Conservation (phyloP, 164 flowering plant species). For the Tinospora cordifolia region DNA sequence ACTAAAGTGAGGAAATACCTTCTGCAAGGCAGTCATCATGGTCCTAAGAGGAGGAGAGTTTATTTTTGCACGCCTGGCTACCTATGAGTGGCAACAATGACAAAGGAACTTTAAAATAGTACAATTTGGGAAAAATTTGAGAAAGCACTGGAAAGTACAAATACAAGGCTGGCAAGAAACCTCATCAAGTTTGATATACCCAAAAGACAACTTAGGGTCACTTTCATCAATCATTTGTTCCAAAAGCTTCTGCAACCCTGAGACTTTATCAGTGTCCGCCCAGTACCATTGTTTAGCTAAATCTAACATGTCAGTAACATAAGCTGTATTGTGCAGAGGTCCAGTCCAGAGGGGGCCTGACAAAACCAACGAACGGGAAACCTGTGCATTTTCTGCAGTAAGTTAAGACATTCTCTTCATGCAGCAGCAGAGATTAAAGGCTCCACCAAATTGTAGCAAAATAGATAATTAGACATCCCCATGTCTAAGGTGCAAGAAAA, state of each 20-base stretch:
- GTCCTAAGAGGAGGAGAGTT: conserved; percentile 56
- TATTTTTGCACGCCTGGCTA: conserved; percentile 71
- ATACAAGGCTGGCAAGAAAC: conserved; percentile 23
- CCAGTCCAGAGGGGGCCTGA: conserved; percentile 99
- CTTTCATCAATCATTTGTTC: conserved; percentile 66
- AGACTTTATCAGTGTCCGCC: conserved; percentile 33
- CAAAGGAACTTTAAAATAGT: neutral
- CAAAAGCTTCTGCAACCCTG: conserved; percentile 55
- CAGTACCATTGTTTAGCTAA: conserved; percentile 68
- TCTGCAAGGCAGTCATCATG: conserved; percentile 41
- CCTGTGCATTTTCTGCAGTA: conserved; percentile 29
- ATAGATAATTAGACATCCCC: neutral
- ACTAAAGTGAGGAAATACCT: conserved; percentile 32
- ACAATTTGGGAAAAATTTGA: neutral
- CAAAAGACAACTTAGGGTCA: conserved; percentile 66
- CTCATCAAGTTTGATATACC: conserved; percentile 82
- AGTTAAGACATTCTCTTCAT: neutral
- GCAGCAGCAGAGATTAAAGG: neutral
- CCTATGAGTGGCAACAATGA: conserved; percentile 29
- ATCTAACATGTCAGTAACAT: conserved; percentile 50
- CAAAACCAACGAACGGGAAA: conserved; percentile 46
- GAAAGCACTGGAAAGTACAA: neutral
- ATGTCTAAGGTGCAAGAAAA: neutral
- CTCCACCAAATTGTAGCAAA: neutral
- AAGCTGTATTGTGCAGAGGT: conserved; percentile 57